phyloP scores from a whole-genome alignment of 768 basidiomycete genomes.

The Lactarius trivialis region DNA sequence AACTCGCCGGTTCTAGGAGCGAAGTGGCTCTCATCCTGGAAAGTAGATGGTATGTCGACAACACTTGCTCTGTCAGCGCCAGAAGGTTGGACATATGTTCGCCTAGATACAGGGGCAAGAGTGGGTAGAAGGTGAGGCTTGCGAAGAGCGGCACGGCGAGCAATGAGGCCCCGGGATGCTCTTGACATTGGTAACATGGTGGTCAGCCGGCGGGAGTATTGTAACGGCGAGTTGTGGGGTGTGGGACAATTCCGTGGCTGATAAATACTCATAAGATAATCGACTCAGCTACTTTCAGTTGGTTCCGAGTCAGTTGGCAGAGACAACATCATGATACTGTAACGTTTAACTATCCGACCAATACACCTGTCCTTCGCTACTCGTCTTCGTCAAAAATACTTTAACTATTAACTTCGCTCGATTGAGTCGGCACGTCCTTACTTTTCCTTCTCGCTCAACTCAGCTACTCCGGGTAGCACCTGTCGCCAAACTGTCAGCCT shows the following conservation, averaged over 20 bases:
- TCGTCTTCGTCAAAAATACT: not conserved
- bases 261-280: conserved; percentile 22
- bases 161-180: conserved; percentile 36
- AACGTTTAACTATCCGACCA: not conserved
- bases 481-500: conserved; percentile 30
- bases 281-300: conserved; percentile 2
- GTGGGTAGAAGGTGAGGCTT: conserved; percentile 24
- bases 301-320: not conserved
- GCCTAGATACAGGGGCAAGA: conserved; percentile 27
- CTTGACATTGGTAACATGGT: conserved; percentile 59
- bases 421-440: conserved; percentile 25
- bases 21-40: conserved; percentile 63
- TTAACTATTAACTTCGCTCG: conserved; percentile 7
- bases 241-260: not conserved
- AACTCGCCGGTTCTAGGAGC: conserved; percentile 59
- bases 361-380: not conserved
- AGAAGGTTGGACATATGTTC: conserved; percentile 76
- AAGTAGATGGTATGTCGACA: conserved; percentile 71
- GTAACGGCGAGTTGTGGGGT: not conserved
- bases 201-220: not conserved
- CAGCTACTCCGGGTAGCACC: conserved; percentile 88
- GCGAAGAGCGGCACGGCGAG: conserved; percentile 28
- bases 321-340: not conserved
- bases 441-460: conserved; percentile 71
- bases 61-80: conserved; percentile 77